Evolutionary conservation across 495 filamentous ascomycete genomes (phyloP), one percentile per base, ranked within the genome.

Genomic region (Astrothelium subdiscretum): DNA sequence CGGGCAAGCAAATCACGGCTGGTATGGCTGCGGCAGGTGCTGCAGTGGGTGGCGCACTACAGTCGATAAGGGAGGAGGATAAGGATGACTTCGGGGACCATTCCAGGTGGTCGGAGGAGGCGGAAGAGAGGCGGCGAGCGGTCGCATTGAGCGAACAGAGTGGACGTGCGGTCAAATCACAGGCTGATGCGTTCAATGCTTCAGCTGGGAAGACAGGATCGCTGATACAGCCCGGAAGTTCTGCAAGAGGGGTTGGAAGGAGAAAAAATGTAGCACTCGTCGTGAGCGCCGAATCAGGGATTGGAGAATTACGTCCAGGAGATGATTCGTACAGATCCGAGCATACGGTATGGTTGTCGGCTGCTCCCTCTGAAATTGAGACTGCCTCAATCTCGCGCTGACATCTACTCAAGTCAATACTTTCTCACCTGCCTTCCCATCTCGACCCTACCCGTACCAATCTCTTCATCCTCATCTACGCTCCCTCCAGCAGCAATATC

Each of bases 391-490:
- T 15, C 35, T 8, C 15, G 20, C 44, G 32, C 64, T 68, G 26
- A 68, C 40, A 54, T 61, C 42, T 29, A 63, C 31, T 38, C 10
- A 66, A 96, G 90, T 94, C 91, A 29, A 87, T 97, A 66, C 82
- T 97, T 32, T 94, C 89, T 18, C 89, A 95, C 72, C 85, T 97
- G 59, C 89, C 89, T 12, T 79, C 83, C 65, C 83, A 88, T 58
- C 82, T 84, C 59, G 83, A 94, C 66, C 76, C 81, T 62, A 81
- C 83, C 54, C 84, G 78, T 29, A 81, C 83, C 52, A 85, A 87
- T 66, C 78, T 96, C 32, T 94, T 95, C 64, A 79, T 96, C 58
- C 80, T 97, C 62, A 95, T 97, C 70, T 95, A 96, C 70, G 84
- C 89, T 13, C 91, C 91, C 0, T 10, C 44, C 32, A 59, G n/a